phyloP scores from a whole-genome alignment of 75 land plant species.

The Sequoiadendron giganteum region DNA sequence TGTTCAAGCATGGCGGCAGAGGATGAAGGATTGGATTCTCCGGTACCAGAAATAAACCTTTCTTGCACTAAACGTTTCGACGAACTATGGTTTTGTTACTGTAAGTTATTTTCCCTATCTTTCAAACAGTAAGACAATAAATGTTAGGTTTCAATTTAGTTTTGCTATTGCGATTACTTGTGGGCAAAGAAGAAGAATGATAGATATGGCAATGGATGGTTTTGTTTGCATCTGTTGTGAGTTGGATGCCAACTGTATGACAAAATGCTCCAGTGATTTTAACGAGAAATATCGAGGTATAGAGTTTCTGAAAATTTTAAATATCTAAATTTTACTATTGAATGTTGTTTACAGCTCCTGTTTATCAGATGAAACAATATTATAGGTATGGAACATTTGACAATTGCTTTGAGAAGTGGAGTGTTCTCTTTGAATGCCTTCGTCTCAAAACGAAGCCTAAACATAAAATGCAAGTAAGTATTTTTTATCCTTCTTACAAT shows the following conservation, averaged over 20 bases:
- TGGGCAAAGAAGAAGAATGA: neutral
- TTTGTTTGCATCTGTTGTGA: neutral
- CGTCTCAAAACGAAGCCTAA: conserved; percentile 67
- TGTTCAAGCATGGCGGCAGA: neutral
- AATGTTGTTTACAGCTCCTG: conserved; percentile 14
- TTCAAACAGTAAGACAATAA: neutral
- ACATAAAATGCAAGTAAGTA: conserved; percentile 48
- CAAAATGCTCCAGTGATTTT: neutral
- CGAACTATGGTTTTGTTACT: conserved; percentile 6
- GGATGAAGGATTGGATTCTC: neutral
- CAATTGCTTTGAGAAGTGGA: conserved; percentile 82
- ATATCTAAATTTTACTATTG: neutral
- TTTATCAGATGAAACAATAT: conserved; percentile 71
- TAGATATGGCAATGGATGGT: neutral
- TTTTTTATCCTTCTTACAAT: neutral
- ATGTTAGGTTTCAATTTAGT: neutral
- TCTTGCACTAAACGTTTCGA: neutral
- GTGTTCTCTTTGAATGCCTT: conserved; percentile 72
- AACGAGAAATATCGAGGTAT: neutral
- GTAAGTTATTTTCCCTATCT: neutral
- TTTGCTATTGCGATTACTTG: neutral
- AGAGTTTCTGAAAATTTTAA: neutral
- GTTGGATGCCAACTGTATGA: neutral
- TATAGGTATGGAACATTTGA: conserved; percentile 80
- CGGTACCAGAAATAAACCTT: neutral